Conservation (phyloP, 2,329 filamentous ascomycete genomes). For the Apiospora phragmitis region DNA sequence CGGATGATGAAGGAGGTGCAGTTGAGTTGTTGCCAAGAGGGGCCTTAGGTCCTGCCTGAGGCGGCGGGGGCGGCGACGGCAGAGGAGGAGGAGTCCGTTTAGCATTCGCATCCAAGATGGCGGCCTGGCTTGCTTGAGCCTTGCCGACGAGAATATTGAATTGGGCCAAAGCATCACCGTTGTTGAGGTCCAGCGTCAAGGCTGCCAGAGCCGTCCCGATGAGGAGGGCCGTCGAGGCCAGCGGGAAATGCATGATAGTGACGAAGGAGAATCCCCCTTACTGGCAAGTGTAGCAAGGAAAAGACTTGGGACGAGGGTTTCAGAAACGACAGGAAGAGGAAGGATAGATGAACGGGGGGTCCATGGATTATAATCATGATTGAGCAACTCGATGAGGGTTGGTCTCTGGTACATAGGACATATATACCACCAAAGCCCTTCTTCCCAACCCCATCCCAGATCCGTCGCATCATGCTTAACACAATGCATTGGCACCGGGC, state of each 20-base stretch:
- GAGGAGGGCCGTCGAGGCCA: neutral
- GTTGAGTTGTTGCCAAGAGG: neutral
- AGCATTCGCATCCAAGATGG: neutral
- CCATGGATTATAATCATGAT: neutral
- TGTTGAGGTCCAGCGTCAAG: neutral
- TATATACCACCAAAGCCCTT: neutral
- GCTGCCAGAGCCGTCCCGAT: conserved; percentile 1
- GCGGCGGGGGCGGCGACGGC: too few species aligned
- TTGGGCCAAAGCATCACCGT: neutral
- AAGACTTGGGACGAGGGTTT: neutral
- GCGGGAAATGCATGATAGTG: conserved; percentile 1
- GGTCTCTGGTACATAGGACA: neutral
- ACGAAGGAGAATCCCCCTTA: neutral
- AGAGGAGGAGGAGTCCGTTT: neutral
- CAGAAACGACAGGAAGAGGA: neutral
- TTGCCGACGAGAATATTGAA: neutral
- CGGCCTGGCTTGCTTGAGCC: neutral
- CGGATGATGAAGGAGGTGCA: neutral
- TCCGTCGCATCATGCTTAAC: neutral
- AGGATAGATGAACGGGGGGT: neutral
- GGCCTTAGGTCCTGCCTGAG: neutral
- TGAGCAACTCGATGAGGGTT: neutral
- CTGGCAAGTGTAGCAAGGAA: neutral
- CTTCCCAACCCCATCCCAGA: neutral
- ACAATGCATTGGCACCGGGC: neutral